A percentile compares a stretch with the other conserved stretches of the same genome.
Evolutionary conservation across 2,329 filamentous ascomycete species (phyloP).

Genomic region (Talaromyces sp.): DNA sequence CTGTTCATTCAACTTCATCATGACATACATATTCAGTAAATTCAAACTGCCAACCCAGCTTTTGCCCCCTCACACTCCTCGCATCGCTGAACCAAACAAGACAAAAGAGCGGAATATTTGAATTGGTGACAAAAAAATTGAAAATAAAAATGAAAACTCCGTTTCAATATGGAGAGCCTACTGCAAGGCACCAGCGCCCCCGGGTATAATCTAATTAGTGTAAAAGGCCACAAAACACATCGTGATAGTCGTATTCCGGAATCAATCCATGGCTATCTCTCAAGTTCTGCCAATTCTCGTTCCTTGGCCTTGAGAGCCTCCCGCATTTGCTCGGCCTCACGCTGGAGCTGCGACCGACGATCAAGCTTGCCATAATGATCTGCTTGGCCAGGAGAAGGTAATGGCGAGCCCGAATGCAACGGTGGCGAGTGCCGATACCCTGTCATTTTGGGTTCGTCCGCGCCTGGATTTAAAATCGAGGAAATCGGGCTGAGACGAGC

Average conservation of each 20-base stretch:
- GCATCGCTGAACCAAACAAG: background rate
- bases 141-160: background rate
- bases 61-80: background rate
- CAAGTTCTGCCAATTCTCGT: slow-evolving; percentile 58
- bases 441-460: slow-evolving; percentile 18
- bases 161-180: background rate
- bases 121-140: background rate
- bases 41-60: background rate
- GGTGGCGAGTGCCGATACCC: slow-evolving; percentile 21
- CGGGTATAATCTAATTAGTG: background rate
- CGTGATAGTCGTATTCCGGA: background rate
- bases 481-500: slow-evolving; percentile 68
- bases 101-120: background rate
- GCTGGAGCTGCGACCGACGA: slow-evolving; percentile 59
- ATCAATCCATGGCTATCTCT: slow-evolving; percentile 8
- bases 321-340: slow-evolving; percentile 71
- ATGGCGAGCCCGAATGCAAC: slow-evolving; percentile 9
- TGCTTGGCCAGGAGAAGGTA: slow-evolving; percentile 32
- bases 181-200: background rate
- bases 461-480: slow-evolving; percentile 61
- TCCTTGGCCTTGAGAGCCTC: slow-evolving; percentile 68
- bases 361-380: slow-evolving; percentile 52
- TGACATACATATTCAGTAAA: background rate
- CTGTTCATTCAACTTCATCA: background rate
- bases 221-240: background rate